Evolutionary conservation across 2,329 filamentous ascomycete species (phyloP).

Genomic region (Biscogniauxia marginata): DNA sequence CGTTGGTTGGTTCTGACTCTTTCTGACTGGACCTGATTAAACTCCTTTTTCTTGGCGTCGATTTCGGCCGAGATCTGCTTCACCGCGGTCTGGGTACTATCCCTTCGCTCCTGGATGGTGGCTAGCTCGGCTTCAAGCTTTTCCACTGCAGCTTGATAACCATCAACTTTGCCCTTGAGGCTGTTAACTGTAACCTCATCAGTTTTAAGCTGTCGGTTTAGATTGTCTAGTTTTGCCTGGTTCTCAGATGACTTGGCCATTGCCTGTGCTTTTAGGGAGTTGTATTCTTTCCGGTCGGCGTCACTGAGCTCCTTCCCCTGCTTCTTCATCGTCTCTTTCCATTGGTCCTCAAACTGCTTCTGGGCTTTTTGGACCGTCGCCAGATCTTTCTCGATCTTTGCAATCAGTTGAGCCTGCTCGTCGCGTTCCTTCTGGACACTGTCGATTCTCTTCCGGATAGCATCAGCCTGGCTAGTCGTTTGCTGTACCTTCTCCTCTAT

Average conservation of each 20-base stretch:
- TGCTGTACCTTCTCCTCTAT: slow-evolving; percentile 90
- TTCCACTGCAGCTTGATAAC: slow-evolving; percentile 68
- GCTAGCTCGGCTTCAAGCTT: slow-evolving; percentile 71
- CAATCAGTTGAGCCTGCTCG: slow-evolving; percentile 64
- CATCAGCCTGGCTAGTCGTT: slow-evolving; percentile 67
- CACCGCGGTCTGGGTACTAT: slow-evolving; percentile 59
- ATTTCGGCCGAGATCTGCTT: slow-evolving; percentile 75
- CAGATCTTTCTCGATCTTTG: slow-evolving; percentile 77
- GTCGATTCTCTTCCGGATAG: slow-evolving; percentile 65
- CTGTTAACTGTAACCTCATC: slow-evolving; percentile 90
- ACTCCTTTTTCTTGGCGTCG: slow-evolving; percentile 84
- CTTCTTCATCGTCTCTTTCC: slow-evolving; percentile 79
- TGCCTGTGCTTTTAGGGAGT: slow-evolving; percentile 78
- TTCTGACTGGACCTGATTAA: slow-evolving; percentile 82
- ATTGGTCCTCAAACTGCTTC: slow-evolving; percentile 83
- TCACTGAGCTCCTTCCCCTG: slow-evolving; percentile 84
- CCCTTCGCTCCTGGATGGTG: slow-evolving; percentile 67
- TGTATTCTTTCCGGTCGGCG: slow-evolving; percentile 86
- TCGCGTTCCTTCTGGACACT: slow-evolving; percentile 76
- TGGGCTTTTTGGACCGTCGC: slow-evolving; percentile 86
- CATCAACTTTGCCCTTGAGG: slow-evolving; percentile 83
- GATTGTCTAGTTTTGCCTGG: slow-evolving; percentile 78
- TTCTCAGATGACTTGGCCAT: slow-evolving; percentile 79
- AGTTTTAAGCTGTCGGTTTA: slow-evolving; percentile 85
- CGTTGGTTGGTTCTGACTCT: slow-evolving; percentile 77